Percentiles rank a stretch among this genome's conserved stretches.
phyloP scores from a whole-genome alignment of 148 eudicot species.

The Polygonum maritimum region DNA sequence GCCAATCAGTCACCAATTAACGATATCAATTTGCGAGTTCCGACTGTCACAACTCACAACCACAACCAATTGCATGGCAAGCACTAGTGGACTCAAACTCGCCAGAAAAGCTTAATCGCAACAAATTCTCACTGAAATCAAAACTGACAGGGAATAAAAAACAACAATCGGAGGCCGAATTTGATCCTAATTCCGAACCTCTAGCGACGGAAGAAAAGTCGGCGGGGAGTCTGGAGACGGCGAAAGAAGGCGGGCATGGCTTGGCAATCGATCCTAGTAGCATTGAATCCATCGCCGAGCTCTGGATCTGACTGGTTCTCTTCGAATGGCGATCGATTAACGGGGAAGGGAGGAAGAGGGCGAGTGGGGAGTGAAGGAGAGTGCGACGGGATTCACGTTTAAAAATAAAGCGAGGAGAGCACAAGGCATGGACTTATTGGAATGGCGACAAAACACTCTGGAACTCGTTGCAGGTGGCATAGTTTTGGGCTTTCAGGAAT shows the following conservation, averaged over 20 bases:
- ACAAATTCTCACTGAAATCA: background rate
- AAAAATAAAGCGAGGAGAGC: background rate
- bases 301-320: background rate
- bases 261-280: conserved; percentile 32
- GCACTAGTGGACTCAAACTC: background rate
- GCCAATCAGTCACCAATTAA: background rate
- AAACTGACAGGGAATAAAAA: background rate
- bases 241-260: conserved; percentile 19
- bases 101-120: background rate
- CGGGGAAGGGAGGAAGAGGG: background rate
- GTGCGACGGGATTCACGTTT: background rate
- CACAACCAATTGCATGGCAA: background rate
- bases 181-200: conserved; percentile 13
- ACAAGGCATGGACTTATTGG: background rate
- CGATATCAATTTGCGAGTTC: background rate
- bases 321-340: background rate
- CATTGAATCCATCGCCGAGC: conserved; percentile 32
- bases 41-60: background rate
- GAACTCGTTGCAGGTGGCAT: background rate
- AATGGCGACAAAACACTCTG: background rate
- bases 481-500: too few relatives aligned
- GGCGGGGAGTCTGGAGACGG: conserved; percentile 14
- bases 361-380: background rate
- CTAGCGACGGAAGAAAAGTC: conserved; percentile 14
- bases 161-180: background rate